Conservation (phyloP, 192 early-diverging fungal species). For the Martensiomyces pterosporus region DNA sequence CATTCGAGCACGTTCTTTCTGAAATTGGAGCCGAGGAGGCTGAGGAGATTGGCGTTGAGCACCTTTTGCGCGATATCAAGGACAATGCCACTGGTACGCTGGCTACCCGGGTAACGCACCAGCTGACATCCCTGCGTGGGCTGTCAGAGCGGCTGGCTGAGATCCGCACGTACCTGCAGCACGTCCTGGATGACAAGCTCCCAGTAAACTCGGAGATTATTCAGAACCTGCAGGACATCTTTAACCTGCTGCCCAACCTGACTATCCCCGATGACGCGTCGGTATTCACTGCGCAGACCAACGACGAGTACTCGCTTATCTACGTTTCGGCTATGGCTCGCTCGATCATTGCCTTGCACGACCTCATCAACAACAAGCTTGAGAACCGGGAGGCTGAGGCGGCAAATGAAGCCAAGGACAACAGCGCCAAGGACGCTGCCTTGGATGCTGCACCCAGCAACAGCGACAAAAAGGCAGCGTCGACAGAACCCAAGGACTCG, state of each 20-base stretch:
- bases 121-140: slow-evolving; percentile 88
- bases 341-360: slow-evolving; percentile 94
- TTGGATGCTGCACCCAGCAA: too few species aligned
- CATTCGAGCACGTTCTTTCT: slow-evolving; percentile 94
- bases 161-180: slow-evolving; percentile 81
- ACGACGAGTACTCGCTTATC: slow-evolving; percentile 93
- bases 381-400: slow-evolving; percentile 61
- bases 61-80: slow-evolving; percentile 96
- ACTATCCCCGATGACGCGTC: slow-evolving; percentile 70
- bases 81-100: slow-evolving; percentile 94
- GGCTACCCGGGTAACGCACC: slow-evolving; percentile 87
- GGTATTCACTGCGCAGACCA: slow-evolving; percentile 88
- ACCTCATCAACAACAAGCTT: slow-evolving; percentile 97
- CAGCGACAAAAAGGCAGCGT: slow-evolving; percentile 1
- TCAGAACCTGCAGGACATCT: slow-evolving; percentile 98
- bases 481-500: not conserved
- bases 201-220: slow-evolving; percentile 97
- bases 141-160: slow-evolving; percentile 80
- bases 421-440: slow-evolving; percentile 19
- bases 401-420: slow-evolving; percentile 31
- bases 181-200: slow-evolving; percentile 78
- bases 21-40: slow-evolving; percentile 98
- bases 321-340: slow-evolving; percentile 90
- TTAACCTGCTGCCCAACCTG: slow-evolving; percentile 94
- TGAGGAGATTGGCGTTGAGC: slow-evolving; percentile 99